Base-by-base conservation (phyloP, 129 eudicot genomes). In the Solidago caesia region DNA sequence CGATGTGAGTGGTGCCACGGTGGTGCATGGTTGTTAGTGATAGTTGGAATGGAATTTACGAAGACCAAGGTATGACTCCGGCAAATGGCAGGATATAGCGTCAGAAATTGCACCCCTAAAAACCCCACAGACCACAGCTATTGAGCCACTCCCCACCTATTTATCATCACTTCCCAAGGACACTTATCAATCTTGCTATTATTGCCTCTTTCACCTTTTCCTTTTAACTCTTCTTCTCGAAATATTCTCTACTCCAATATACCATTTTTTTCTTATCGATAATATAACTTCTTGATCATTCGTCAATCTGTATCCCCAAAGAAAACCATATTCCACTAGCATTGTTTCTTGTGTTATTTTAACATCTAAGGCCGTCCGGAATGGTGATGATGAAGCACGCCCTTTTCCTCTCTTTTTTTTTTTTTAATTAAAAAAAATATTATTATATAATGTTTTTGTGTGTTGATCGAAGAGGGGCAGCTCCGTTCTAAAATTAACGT, bases 11-110 rank as follows among this genome's bases (percentile, higher is more conserved):
- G 39, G 39, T 33, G 39, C 39, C 39, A 33, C 2, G 53, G 60
- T 67, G 75, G 52, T 77, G 75, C 75, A 77, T 77, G 75, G 70
- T 68, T 46, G 81, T 77, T 61, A 47, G 71, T 62, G 81, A 64
- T 13, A 0, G 45, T 64, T 70, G 55, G 60, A 58, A 68, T 77
- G 70, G 75, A 77, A 77, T 68, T 60, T 39, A 59, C 81, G 53
- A 13, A 70, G 63, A 77, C 52, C 81, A 77, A 77, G 70, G 61
- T 57, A 27, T 7, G n/a, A 65, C 6, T 65, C 51, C 7, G 49
- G 51, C 51, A 58, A 21, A 61, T 61, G 78, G 70, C 53, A 47
- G 47, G 47, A 41, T 41, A 15, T 63, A 74, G 78, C 43, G 49
- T 75, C 79, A 75, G 71, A 75, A 27, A 73, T 44, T 63, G 78